Base-by-base conservation (phyloP, 345 rosid species). In the Bruguiera parviflora region DNA sequence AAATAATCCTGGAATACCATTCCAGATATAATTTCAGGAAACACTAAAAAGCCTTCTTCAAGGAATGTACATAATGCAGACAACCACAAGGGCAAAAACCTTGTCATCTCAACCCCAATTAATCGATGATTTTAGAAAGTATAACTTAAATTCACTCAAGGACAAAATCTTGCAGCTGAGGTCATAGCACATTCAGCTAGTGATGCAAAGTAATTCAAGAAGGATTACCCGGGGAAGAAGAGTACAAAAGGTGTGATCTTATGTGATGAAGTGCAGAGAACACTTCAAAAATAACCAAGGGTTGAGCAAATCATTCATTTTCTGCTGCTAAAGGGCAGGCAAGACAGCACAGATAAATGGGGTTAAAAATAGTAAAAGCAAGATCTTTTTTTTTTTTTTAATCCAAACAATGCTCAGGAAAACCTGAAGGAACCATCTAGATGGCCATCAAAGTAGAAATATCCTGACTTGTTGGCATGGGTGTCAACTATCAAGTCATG, bases 391-490 rank as follows among this genome's bases (percentile, higher is more conserved):
- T 55, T 6, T 21, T 55, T 56, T 68, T 70, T 27, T n/a, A n/a
- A n/a, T 63, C 68, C 74, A 77, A 65, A 37, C 70, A 65, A 71
- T 74, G 75, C 75, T 78, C 66, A 75, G 77, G 78, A 53, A 75
- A 84, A 83, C 89, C 86, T 79, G 85, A 81, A 79, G 73, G 70
- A 69, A 71, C 66, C 84, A 82, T 83, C 63, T 77, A 88, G 75
- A 81, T 78, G 83, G 69, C 76, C 81, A 82, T 66, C 79, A 85
- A 80, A 77, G 81, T 62, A 73, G 86, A 78, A 77, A 76, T 76
- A 75, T 69, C 84, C 84, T 59, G 78, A 73, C 75, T 73, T 60
- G 82, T 80, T 64, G 75, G 81, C 86, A 81, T 68, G 37, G 66
- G 66, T 75, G 79, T 75, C 87, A 83, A 81, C 72, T 76, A 81